Evolutionary conservation across 352 stramenopile genomes (phyloP).

Genomic region (Pythium sp.): DNA sequence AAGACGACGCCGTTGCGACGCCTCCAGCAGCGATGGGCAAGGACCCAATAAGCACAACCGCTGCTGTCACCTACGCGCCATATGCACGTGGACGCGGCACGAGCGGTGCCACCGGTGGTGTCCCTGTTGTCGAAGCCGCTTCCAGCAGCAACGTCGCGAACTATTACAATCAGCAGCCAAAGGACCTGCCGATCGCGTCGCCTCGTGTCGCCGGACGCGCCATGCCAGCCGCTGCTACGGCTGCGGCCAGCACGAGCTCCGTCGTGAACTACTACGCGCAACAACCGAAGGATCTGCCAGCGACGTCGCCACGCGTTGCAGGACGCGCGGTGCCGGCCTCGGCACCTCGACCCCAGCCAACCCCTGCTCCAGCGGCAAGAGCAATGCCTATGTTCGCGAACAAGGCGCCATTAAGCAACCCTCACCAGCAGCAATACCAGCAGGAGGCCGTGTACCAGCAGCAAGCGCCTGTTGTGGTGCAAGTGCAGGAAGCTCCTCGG

Average conservation of each 20-base stretch:
- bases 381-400: conserved; percentile 17
- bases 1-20: conserved; percentile 52
- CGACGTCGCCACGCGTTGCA: conserved; percentile 24
- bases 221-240: conserved; percentile 22
- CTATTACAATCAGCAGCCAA: conserved; percentile 56
- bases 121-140: conserved; percentile 2
- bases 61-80: conserved; percentile 28
- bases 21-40: conserved; percentile 34
- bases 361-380: conserved; percentile 3
- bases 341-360: conserved; percentile 14
- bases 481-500: conserved; percentile 12
- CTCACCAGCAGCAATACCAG: background rate
- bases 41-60: conserved; percentile 33
- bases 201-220: conserved; percentile 42
- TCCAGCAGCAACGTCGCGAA: conserved; percentile 33
- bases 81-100: conserved; percentile 26
- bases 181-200: conserved; percentile 37
- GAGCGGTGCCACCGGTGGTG: conserved; percentile 1
- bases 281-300: background rate
- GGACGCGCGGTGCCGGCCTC: conserved; percentile 41
- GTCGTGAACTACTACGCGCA: conserved; percentile 8
- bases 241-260: conserved; percentile 1
- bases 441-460: conserved; percentile 2
- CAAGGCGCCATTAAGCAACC: conserved; percentile 5
- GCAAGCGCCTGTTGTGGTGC: background rate